These are phyloP conservation scores for Pharus latifolius DNA, from an alignment of 176 grass and related monocot species.

Conservation along the genomic window DNA sequence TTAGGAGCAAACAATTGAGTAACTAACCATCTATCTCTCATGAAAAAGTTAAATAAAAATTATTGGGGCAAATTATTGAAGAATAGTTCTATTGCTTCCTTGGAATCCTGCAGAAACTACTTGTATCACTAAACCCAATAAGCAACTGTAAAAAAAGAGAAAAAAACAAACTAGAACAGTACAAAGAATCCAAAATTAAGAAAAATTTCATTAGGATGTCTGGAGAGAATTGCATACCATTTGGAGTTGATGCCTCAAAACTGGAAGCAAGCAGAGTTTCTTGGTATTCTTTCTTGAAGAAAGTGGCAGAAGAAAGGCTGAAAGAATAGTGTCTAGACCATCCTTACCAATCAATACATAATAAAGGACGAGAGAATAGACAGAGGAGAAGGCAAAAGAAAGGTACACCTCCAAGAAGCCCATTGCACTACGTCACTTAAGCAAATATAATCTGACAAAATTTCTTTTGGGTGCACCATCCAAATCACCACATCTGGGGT, in stretches of 20 bases:
- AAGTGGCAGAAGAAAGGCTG: neutral
- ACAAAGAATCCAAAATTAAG: neutral
- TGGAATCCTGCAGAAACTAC: neutral
- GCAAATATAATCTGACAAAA: too few species aligned
- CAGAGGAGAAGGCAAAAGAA: neutral
- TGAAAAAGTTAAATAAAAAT: too few species aligned
- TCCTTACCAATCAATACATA: too few species aligned
- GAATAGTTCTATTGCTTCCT: neutral
- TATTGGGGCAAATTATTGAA: neutral
- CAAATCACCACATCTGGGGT: neutral
- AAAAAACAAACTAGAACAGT: neutral
- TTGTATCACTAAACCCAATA: neutral
- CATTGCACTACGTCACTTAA: neutral
- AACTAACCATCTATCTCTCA: neutral
- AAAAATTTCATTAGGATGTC: neutral
- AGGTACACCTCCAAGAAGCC: neutral
- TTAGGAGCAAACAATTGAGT: neutral
- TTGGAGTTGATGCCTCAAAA: neutral
- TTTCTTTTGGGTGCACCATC: too few species aligned
- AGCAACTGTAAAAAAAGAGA: neutral
- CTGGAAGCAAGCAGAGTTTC: neutral
- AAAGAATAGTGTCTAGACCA: neutral
- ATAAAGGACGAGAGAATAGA: neutral
- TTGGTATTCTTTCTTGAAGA: neutral
- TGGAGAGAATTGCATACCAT: neutral